Percentiles rank a stretch among this genome's conserved stretches.
These are phyloP conservation scores for Maudiozyma barnettii DNA, from an alignment of 805 yeast genomes.

Conservation along the genomic window DNA sequence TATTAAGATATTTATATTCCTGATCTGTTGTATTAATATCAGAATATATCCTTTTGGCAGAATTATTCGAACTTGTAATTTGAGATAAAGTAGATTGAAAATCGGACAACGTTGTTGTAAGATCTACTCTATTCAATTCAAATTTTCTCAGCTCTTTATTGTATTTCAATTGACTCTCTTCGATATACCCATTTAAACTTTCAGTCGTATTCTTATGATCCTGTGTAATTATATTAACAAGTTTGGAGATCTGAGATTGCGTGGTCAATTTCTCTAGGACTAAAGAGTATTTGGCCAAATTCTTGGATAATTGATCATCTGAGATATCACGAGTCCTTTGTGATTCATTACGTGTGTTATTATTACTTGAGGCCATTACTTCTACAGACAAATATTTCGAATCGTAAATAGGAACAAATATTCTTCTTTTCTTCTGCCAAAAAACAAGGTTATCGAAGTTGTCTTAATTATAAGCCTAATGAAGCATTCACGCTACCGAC, in stretches of 20 bases:
- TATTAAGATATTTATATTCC: constrained; percentile 56
- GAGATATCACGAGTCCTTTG: neutral
- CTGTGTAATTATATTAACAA: constrained; percentile 13
- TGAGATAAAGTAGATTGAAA: constrained; percentile 48
- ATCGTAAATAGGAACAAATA: no score
- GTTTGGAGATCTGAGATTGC: constrained; percentile 22
- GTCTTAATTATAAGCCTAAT: no score
- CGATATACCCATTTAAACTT: constrained; percentile 14
- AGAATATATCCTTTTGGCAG: constrained; percentile 59
- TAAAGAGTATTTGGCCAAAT: constrained; percentile 22
- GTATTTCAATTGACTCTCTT: constrained; percentile 14
- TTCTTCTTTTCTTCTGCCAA: no score
- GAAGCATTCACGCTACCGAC: no score
- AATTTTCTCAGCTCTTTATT: constrained; percentile 32
- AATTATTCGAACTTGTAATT: constrained; percentile 50
- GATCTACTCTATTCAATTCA: constrained; percentile 52
- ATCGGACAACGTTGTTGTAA: constrained; percentile 48
- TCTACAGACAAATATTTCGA: no score
- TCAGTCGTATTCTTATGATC: constrained; percentile 13
- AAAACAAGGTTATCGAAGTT: no score
- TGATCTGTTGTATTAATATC: constrained; percentile 60
- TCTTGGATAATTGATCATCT: constrained; percentile 21
- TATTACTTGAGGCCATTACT: neutral
- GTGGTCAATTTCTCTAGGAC: constrained; percentile 23
- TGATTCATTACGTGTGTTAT: neutral